Evolutionary conservation across 305 asterid species (phyloP), one percentile per base, ranked within the genome.

Genomic region (Solanum hybrid): DNA sequence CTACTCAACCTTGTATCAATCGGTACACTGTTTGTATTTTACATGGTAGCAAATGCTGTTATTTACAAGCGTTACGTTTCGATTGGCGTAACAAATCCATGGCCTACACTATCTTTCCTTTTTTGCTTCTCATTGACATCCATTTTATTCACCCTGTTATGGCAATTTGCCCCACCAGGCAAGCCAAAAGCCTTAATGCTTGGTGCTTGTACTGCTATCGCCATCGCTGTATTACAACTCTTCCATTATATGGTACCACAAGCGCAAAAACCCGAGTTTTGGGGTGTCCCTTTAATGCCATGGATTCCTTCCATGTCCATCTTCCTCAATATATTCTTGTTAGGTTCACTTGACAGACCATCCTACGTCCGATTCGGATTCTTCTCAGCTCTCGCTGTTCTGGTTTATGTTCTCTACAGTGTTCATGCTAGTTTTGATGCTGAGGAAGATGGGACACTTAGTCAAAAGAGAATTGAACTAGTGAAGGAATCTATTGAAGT

Each of bases 261-360:
- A 87, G 96, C 94, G 6, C 93, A 93, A 70, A 95, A 94, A 91
- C 99, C 99, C 2, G 98, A 96, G 93, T 92, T 94, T 68, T 97
- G 99, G 99, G 98, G 98, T 41, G 98, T 97, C 90, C 99, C 98
- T 0, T 34, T 96, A 79, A 97, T 97, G 99, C 99, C 99, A 36
- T 97, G 98, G 98, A 94, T 96, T 34, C 99, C 99, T 79, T 95
- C 97, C 89, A 57, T 93, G 31, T 97, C 99, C 87, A 95, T 97
- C 91, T 96, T 95, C 88, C 99, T 97, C 75, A 94, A 96, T 93
- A 94, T 97, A 91, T 97, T 97, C 95, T 87, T 97, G 93, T 88
- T 97, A 91, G 98, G 99, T 4, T 90, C 96, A 36, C 95, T 96
- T 26, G 94, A 94, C 34, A 92, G 90, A 87, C 95, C 94, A 3